Base-by-base conservation (phyloP, 768 basidiomycete species). In the Tulasnella sp. region DNA sequence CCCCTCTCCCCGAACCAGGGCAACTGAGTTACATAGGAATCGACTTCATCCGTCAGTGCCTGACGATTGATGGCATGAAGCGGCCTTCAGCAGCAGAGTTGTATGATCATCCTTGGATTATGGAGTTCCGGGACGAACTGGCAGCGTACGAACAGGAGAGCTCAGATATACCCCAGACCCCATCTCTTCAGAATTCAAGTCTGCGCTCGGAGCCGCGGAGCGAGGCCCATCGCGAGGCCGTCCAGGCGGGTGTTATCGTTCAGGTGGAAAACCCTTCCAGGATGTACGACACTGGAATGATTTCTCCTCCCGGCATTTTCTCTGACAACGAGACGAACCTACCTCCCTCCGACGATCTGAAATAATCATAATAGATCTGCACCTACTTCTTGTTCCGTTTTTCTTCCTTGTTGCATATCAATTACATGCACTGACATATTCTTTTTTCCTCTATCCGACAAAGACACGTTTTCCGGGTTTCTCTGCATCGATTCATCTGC, bases 21-120 rank as follows among this genome's bases (percentile, higher is more conserved):
- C 89, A 98, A 71, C 81, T 98, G 27, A 87, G 89, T 66, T 83
- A 84, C 42, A 69, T 85, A 34, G 96, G 96, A 22, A 92, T 97
- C 69, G 84, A 83, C 70, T 98, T 98, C 70, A 93, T 96, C 73
- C 85, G 87, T 61, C 81, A 83, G 66, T 98, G 94, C 70, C 73
- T 99, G 43, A 89, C 80, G 10, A 85, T 98, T 53, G 91, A 94
- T 66, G 82, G 92, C 0, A 75, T 84, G 68, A 73, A 79, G 60
- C 81, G 96, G 45, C 94, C 96, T 0, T 82, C 84, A 10, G 92
- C 96, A 0, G 71, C 74, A 21, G 91, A 96, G 66, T 79, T 98
- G 27, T 80, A 92, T 73, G 77, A 83, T 41, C 89, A 97, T 70
- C 79, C 81, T 15, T 98, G 96, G 94, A 87, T 94, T 78, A 73